Conservation (phyloP, 1,284 basidiomycete species). For the Ganoderma resinaceum region DNA sequence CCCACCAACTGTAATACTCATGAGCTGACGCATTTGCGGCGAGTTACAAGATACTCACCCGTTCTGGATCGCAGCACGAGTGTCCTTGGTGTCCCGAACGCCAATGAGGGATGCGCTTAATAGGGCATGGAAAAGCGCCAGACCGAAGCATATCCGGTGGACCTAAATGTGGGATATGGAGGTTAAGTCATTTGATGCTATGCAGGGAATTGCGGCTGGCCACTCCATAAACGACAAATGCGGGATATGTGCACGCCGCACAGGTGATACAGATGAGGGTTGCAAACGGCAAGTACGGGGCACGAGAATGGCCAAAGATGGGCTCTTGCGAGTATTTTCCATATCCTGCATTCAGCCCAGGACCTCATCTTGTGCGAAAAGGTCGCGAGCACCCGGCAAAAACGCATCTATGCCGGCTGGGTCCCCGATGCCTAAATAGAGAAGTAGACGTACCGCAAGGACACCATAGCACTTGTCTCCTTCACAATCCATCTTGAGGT, state of each 20-base stretch:
- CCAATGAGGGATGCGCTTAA: conserved; percentile 84
- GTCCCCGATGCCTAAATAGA: neutral
- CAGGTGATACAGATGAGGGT: neutral
- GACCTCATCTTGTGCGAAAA: too few species aligned
- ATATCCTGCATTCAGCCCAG: too few species aligned
- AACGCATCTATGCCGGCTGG: neutral
- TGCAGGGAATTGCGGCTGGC: too few species aligned
- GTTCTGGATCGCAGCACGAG: conserved; percentile 95
- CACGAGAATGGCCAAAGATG: neutral
- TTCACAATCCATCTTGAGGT: conserved; percentile 97
- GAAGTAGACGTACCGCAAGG: conserved; percentile 74
- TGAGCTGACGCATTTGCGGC: neutral
- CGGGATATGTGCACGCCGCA: too few species aligned
- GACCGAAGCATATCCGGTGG: conserved; percentile 96
- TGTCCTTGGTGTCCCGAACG: conserved; percentile 89
- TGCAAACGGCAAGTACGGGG: too few species aligned
- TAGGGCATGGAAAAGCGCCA: conserved; percentile 89
- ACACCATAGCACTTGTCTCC: conserved; percentile 96
- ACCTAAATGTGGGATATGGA: conserved; percentile 56
- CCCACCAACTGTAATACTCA: conserved; percentile 85
- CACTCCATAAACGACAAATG: neutral
- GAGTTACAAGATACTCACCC: conserved; percentile 62
- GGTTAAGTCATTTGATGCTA: neutral
- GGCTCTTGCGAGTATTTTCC: neutral
- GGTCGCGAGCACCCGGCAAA: neutral